Evolutionary conservation across 1,284 basidiomycete species (phyloP), one percentile per base, ranked within the genome.

Genomic region (Moesziomyces globuligerus): DNA sequence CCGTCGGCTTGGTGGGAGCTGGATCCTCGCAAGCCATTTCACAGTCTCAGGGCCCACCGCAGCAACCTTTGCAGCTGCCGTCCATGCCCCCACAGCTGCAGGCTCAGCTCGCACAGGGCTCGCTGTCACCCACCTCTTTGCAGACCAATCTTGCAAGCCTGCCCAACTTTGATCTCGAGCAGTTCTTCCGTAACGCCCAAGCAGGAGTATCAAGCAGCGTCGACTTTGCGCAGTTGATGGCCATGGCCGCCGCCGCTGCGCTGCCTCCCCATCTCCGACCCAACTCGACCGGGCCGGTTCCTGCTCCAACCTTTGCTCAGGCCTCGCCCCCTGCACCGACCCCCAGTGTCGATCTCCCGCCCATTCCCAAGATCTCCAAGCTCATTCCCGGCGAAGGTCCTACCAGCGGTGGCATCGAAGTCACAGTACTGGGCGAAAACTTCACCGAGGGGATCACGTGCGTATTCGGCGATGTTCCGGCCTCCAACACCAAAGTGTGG

Each of bases 401-500:
- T 49, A 81, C 77, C 17, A 71, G 68, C 26, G 95, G 95, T 28
- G 96, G 96, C 1, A 93, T 93, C 69, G 93, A 96, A 82, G 91
- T 99, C 21, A 98, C 96, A 0, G 86, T 98, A 6, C 88, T 97
- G 2, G 96, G 96, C 21, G 76, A 79, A 47, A 78, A 81, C 43
- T 98, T 99, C 84, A 75, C 82, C 17, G 84, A 83, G 11, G 85
- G 85, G 34, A 82, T 86, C 45, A 83, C 89, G 50, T 92, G 93
- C 76, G 85, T 93, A 7, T 98, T 98, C 83, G 95, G 95, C 26
- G 92, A 91, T 67, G 86, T 89, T 6, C 84, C 88, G 2, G 90
- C 94, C 4, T 90, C 89, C 51, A 90, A 89, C 21, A 97, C 94
- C 0, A 90, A 92, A 72, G 87, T 91, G 37, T 97, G 94, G 91